A percentile compares a stretch with the other conserved stretches of the same genome.
Evolutionary conservation across 495 filamentous ascomycete genomes (phyloP).

Genomic region (Penicillium paradoxum): DNA sequence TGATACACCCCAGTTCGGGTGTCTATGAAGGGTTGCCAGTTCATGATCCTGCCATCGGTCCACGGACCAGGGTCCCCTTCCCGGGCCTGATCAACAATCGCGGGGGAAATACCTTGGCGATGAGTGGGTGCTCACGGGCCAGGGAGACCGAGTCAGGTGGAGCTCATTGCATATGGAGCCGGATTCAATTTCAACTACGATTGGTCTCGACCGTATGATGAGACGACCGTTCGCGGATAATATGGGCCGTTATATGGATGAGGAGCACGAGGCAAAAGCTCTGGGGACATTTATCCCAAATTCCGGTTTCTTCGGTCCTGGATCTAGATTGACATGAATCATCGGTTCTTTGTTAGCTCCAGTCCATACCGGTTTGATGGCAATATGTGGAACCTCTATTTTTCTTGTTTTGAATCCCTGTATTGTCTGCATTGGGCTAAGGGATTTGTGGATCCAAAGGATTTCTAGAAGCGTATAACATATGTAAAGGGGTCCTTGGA

Average conservation of each 20-base stretch:
- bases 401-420: background rate
- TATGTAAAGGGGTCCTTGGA: too few relatives aligned
- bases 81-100: constrained; percentile 46
- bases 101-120: constrained; percentile 40
- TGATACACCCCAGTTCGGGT: constrained; percentile 29
- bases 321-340: background rate
- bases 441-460: background rate
- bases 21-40: constrained; percentile 46
- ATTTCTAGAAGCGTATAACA: background rate
- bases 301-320: background rate
- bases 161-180: constrained; percentile 29
- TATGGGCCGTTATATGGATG: constrained; percentile 17
- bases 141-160: constrained; percentile 31
- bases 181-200: constrained; percentile 41
- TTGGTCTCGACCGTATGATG: constrained; percentile 41
- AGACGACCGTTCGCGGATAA: constrained; percentile 29
- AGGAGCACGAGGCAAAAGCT: background rate
- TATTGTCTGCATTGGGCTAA: background rate
- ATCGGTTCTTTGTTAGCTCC: background rate
- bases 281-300: background rate
- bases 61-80: constrained; percentile 45
- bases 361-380: background rate
- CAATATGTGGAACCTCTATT: background rate
- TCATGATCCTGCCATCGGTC: constrained; percentile 47
- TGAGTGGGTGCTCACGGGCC: constrained; percentile 46